A percentile compares a stretch with the other conserved stretches of the same genome.
phyloP scores from a whole-genome alignment of 257 asterid species.

The Fraxinus anomala region DNA sequence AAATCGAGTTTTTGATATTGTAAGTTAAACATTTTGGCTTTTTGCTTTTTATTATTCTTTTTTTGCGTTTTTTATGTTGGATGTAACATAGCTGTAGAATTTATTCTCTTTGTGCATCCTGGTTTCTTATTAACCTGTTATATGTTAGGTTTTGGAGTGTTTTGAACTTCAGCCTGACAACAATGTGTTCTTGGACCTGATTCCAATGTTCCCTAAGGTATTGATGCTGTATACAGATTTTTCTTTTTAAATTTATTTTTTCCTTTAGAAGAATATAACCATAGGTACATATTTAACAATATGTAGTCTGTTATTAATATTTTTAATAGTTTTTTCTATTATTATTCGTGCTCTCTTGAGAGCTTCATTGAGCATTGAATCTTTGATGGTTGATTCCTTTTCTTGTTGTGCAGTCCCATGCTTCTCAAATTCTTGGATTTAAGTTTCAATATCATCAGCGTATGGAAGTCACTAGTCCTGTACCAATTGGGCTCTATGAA shows the following conservation, averaged over 20 bases:
- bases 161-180: constrained; percentile 92
- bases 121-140: constrained; percentile 27
- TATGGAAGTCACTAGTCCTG: constrained; percentile 60
- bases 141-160: constrained; percentile 78
- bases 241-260: not conserved
- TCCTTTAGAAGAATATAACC: not conserved
- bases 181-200: constrained; percentile 77
- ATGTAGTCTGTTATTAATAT: too few species aligned
- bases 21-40: constrained; percentile 43
- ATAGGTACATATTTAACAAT: not conserved
- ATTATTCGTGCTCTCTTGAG: constrained; percentile 15
- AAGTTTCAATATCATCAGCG: constrained; percentile 96
- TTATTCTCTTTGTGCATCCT: constrained; percentile 25
- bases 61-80: not conserved
- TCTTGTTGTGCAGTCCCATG: constrained; percentile 74
- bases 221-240: not conserved
- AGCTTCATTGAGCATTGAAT: constrained; percentile 14
- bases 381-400: constrained; percentile 15
- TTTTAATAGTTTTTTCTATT: too few species aligned
- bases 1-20: constrained; percentile 96
- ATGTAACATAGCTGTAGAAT: constrained; percentile 4
- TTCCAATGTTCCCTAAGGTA: constrained; percentile 98
- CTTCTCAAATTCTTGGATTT: constrained; percentile 93
- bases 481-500: constrained; percentile 77
- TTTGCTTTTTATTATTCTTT: constrained; percentile 5